Base-by-base conservation (phyloP, 495 filamentous ascomycete genomes). In the Tuber microsphaerosporum region DNA sequence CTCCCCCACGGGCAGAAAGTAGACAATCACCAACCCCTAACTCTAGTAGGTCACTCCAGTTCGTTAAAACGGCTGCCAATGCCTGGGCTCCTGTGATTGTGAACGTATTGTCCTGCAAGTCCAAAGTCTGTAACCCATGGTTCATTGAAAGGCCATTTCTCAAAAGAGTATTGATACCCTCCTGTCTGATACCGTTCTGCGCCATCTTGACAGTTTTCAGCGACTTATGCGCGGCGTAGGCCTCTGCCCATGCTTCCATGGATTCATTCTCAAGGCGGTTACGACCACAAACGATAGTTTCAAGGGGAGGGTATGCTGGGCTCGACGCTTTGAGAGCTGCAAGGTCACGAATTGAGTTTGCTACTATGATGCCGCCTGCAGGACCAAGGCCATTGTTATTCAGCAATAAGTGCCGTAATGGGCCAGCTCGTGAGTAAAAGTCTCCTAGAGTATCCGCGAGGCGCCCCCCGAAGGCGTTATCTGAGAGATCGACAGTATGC, bases 351-450 rank as follows among this genome's bases (percentile, higher is more conserved):
- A 93, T 87, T 17, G 91, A 89, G 82, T 97, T 89, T 42, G 94
- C 95, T 76, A 99, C 90, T 73, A 93, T 85, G 70, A 90, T 90
- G 71, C 96, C 95, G 2, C 95, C 96, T 65, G 90, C 88, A 45
- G 95, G 95, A 22, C 95, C 95, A 16, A 99, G 88, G n/a, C 95
- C 95, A 84, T 99, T 99, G 86, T 99, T 99, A 86, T 97, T 97
- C 74, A 99, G 89, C 83, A 95, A 91, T 20, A 99, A 88, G 84
- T 97, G 92, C 82, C 92, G 92, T 20, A 99, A 90, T 14, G 95
- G 94, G 31, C 91, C 89, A 83, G 97, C 94, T 42, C 88, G 87
- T 41, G 91, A 90, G 70, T 98, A 89, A 86, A 97, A 99, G 61
- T 92, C 90, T 74, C 94, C 90, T 37, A 94, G 88, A 26, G 92